Percentiles rank a stretch among this genome's conserved stretches.
Evolutionary conservation across 192 early-diverging fungal genomes (phyloP).

Genomic region (Gorgonomyces haynaldii): DNA sequence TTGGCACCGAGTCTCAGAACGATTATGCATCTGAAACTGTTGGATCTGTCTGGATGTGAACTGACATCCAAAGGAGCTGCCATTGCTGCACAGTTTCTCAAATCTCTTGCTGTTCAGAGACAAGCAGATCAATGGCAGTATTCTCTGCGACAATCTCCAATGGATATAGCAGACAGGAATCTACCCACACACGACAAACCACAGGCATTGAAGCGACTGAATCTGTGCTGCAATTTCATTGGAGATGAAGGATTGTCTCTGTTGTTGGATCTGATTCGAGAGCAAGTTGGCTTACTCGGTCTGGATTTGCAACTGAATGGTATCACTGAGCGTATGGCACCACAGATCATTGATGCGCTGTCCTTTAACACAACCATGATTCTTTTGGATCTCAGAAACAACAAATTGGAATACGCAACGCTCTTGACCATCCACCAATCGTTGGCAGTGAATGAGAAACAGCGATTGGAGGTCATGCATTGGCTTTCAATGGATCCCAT

Average conservation of each 20-base stretch:
- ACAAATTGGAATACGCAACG: not conserved
- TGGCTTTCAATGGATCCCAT: not conserved
- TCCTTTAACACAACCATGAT: not conserved
- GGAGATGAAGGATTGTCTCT: constrained; percentile 2
- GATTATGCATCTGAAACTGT: not conserved
- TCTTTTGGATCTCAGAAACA: constrained; percentile 6
- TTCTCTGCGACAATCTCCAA: not conserved
- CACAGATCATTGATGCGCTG: not conserved
- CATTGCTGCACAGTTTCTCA: constrained; percentile 2
- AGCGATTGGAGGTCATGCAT: not conserved
- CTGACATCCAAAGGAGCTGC: constrained; percentile 3
- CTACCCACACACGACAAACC: not conserved
- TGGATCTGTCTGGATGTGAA: constrained; percentile 6
- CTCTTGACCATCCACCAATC: not conserved
- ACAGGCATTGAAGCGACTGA: constrained; percentile 1
- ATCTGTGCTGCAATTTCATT: constrained; percentile 1
- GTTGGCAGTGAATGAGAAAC: not conserved
- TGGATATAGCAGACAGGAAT: too few relatives aligned
- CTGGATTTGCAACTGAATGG: constrained; percentile 6
- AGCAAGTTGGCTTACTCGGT: constrained; percentile 7
- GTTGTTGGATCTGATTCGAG: constrained; percentile 3
- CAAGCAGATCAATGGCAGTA: constrained; percentile 8
- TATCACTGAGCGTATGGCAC: not conserved
- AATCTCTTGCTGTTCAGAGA: constrained; percentile 1
- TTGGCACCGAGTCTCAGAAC: constrained; percentile 4